Base-by-base conservation (phyloP, 768 basidiomycete genomes). In the Pisolithus marmoratus region DNA sequence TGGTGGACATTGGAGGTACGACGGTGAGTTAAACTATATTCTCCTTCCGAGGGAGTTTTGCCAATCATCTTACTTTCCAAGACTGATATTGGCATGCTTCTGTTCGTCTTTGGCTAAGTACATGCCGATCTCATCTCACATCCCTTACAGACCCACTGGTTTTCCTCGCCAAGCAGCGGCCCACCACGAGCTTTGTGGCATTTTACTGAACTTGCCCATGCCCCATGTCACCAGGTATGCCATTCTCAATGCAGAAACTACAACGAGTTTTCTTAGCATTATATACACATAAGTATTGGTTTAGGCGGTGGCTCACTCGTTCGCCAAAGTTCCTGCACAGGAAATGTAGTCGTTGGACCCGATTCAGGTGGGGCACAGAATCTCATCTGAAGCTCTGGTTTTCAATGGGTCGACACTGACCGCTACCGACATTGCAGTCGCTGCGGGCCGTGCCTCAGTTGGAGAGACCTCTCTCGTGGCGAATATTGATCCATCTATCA, bases 1-100 rank as follows among this genome's bases (percentile, higher is more conserved):
- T 85, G 0, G 72, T 81, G 49, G 84, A 85, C 61, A 71, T 84
- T 51, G 84, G 84, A 44, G 83, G 83, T 0, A 85, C 84, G 1
- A 83, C 82, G 15, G 66, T 68, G 49, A 56, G 68, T 60, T 23
- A n/a, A 26, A 38, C 52, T 46, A 48, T 23, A 27, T 55, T 52
- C 19, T 29, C 51, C 27, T 51, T 26, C 42, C 48, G 50, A 23
- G 20, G 26, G 19, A 42, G 8, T 15, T 49, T 47, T 50, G 26
- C 42, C 46, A 51, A 55, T 41, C 36, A 48, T 38, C 8, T 52
- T 42, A 37, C 12, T 55, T 40, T 42, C 5, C 52, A 27, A 68
- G 68, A 80, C 81, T 1, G 84, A 84, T 54, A 77, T 84, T 7
- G 83, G 84, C 17, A 78, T 84, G 42, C 63, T 85, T 8, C 65